A percentile compares a stretch with the other conserved stretches of the same genome.
phyloP scores from a whole-genome alignment of 2,329 filamentous ascomycete genomes.

The Scedosporium minutisporum region DNA sequence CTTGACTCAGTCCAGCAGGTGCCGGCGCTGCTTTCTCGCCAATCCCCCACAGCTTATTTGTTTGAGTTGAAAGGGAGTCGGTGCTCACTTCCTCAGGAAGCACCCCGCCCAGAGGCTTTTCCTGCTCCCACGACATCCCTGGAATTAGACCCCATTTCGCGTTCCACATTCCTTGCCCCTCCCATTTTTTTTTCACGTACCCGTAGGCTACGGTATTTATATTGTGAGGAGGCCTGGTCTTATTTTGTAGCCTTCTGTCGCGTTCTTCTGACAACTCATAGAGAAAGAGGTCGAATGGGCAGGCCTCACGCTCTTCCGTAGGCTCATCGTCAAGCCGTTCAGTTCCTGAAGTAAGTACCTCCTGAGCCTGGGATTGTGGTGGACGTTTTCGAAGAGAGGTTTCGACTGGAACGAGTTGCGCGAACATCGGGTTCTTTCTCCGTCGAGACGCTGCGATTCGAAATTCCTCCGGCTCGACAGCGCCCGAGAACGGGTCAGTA shows the following conservation, averaged over 20 bases:
- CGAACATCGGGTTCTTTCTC: neutral
- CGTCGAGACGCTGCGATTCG: neutral
- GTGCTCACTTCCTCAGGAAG: too few species aligned
- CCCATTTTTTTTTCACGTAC: neutral
- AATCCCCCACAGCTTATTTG: too few species aligned
- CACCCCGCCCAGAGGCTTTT: too few species aligned
- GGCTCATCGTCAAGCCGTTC: too few species aligned
- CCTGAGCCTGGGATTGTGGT: neutral
- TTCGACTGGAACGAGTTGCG: neutral
- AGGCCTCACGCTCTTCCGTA: neutral
- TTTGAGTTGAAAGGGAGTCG: too few species aligned
- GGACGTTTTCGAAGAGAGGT: neutral
- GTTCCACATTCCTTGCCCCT: neutral
- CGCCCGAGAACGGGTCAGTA: neutral
- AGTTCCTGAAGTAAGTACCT: too few species aligned
- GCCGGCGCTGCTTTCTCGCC: too few species aligned
- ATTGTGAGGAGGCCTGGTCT: neutral
- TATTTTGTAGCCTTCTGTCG: neutral
- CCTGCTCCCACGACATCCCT: neutral
- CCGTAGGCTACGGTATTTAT: neutral
- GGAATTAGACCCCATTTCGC: neutral
- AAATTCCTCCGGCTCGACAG: neutral
- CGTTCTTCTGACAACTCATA: neutral
- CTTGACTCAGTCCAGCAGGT: too few species aligned
- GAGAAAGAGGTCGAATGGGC: neutral